A percentile compares a stretch with the other conserved stretches of the same genome.
These are phyloP conservation scores for Argentina anserina DNA, from an alignment of 306 rosid species.

Conservation along the genomic window DNA sequence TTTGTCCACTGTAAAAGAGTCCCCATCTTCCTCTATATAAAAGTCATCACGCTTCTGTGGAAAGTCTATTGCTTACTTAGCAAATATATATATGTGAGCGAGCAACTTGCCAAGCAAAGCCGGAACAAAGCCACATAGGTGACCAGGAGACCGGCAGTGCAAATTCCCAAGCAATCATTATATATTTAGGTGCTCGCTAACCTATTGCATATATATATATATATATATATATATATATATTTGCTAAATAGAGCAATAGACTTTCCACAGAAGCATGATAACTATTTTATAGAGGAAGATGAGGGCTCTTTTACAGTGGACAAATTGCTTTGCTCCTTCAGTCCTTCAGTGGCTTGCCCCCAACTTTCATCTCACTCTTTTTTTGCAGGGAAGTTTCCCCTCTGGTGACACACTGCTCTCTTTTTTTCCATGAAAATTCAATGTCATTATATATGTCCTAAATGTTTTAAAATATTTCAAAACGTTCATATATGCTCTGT, in stretches of 20 bases:
- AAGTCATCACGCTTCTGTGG: background rate
- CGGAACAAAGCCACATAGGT: constrained; percentile 93
- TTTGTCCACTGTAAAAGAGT: background rate
- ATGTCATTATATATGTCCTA: background rate
- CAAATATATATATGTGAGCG: too few relatives aligned
- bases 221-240: too few relatives aligned
- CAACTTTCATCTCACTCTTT: background rate
- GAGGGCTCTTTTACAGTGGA: background rate
- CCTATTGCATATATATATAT: background rate
- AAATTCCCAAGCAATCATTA: constrained; percentile 13
- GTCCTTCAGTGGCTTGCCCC: background rate
- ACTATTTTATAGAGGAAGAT: background rate
- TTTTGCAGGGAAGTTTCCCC: background rate
- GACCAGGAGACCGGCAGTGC: constrained; percentile 68
- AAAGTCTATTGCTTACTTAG: background rate
- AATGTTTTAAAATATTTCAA: background rate
- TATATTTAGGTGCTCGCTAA: background rate
- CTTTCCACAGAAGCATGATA: background rate
- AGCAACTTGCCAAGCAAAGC: too few relatives aligned
- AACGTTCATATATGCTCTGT: background rate
- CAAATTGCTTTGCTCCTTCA: background rate
- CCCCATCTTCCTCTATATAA: background rate
- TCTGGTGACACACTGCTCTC: background rate
- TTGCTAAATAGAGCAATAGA: background rate
- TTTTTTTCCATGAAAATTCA: background rate